Evolutionary conservation across 257 asterid genomes (phyloP).

Genomic region (Euphrasia confusa): DNA sequence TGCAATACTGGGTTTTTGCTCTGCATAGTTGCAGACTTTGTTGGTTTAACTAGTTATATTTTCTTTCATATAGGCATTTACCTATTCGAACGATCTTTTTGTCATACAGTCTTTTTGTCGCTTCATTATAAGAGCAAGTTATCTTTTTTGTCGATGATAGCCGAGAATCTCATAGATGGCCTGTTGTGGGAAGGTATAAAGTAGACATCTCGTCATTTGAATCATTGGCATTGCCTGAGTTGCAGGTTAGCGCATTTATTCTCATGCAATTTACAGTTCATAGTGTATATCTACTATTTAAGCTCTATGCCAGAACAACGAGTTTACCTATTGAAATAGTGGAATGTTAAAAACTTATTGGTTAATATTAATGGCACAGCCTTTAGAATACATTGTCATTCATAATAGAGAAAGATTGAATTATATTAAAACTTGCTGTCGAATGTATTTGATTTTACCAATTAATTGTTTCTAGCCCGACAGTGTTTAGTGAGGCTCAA

Average conservation of each 20-base stretch:
- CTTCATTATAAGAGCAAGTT: conserved; percentile 19
- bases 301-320: conserved; percentile 5
- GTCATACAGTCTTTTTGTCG: conserved; percentile 10
- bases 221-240: conserved; percentile 74
- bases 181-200: conserved; percentile 76
- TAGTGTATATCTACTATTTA: neutral
- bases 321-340: neutral
- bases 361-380: neutral
- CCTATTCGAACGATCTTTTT: conserved; percentile 1
- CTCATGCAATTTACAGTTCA: conserved; percentile 1
- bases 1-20: neutral
- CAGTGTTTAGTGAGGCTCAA: too few species aligned
- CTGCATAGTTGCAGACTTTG: neutral
- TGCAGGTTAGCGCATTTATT: conserved; percentile 53
- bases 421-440: too few species aligned
- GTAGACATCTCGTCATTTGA: conserved; percentile 86
- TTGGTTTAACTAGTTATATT: neutral
- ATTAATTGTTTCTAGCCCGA: too few species aligned
- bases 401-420: neutral
- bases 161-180: conserved; percentile 71
- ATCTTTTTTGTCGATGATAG: conserved; percentile 39
- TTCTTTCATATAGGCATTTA: neutral
- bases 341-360: too few species aligned
- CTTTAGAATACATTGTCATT: neutral
- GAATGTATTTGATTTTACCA: too few species aligned